Evolutionary conservation across 805 yeast genomes (phyloP).

Genomic region (Kluyveromyces nonfermentans): DNA sequence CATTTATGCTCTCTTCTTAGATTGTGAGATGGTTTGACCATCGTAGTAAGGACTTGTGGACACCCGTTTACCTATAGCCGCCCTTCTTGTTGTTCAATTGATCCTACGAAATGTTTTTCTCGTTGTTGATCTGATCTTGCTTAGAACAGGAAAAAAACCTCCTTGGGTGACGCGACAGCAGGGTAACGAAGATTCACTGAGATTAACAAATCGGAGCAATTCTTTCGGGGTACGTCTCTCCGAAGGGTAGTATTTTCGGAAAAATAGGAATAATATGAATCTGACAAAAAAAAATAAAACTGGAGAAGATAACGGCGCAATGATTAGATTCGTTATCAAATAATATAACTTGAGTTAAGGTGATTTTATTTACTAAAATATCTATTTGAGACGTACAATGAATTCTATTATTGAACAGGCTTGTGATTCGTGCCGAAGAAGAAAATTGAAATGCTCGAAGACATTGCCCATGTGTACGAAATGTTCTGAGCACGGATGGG

Average conservation of each 20-base stretch:
- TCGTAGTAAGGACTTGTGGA: background rate
- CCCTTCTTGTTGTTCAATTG: background rate
- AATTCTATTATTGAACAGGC: slow-evolving; percentile 16
- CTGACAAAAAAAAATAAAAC: too few relatives aligned
- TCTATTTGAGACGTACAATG: background rate
- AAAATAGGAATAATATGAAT: too few relatives aligned
- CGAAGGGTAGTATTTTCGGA: too few relatives aligned
- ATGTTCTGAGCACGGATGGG: slow-evolving; percentile 63
- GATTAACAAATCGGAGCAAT: too few relatives aligned
- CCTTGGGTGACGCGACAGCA: background rate
- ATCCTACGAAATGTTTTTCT: background rate
- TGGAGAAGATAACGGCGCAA: too few relatives aligned
- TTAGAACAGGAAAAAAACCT: background rate
- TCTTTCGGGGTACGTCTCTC: too few relatives aligned
- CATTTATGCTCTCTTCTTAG: slow-evolving; percentile 27
- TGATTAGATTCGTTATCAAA: too few relatives aligned
- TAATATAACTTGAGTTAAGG: too few relatives aligned
- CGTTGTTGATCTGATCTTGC: too few relatives aligned
- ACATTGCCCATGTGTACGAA: slow-evolving; percentile 68
- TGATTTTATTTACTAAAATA: too few relatives aligned
- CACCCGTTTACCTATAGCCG: too few relatives aligned
- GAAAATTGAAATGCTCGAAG: slow-evolving; percentile 75
- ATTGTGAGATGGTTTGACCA: slow-evolving; percentile 27
- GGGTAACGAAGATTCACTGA: too few relatives aligned
- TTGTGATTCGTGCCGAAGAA: slow-evolving; percentile 76